Evolutionary conservation across 805 yeast species (phyloP), one percentile per base, ranked within the genome.

Genomic region (Candida glaebosa): DNA sequence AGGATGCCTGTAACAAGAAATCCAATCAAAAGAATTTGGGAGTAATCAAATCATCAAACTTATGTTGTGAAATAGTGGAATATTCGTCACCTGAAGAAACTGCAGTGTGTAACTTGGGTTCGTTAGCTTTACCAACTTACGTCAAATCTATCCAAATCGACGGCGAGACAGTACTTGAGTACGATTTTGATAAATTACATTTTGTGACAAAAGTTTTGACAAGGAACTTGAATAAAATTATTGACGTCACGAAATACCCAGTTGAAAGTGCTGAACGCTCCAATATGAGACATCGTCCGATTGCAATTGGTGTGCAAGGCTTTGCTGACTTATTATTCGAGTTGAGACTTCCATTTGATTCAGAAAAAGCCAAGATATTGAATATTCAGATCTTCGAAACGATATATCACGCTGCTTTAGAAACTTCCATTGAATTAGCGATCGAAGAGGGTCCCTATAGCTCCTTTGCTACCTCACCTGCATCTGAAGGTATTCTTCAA

Each of bases 241-340:
- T 91, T 44, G 97, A 91, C 68, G 78, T 83, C 48, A 87, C 89
- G 57, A 73, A 69, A 58, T 91, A 91, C 60, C 98, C 99, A 3
- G 82, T 87, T 18, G 78, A 74, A 40, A 84, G 79, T 49, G 91
- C 98, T 4, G 75, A 73, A 54, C 57, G 47, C 35, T 87, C 96
- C 14, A 91, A 93, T 63, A 67, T 78, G 73, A 81, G 80, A 56
- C 84, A 91, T 63, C 76, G 99, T 53, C 98, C 99, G 16, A 79
- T 91, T 54, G 97, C 97, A n/a, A 66, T 91, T 17, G 99, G 99
- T 51, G 96, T 91, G n/a, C 96, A 91, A 64, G 99, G 99, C 44
- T 72, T 91, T 41, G 96, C 98, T 20, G 98, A 91, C 63, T 73
- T 83, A 1, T 91, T 88, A 63, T 78, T 87, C 75, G 72, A 76